Evolutionary conservation across 2,329 filamentous ascomycete species (phyloP).

Genomic region (Sporothrix protearum): DNA sequence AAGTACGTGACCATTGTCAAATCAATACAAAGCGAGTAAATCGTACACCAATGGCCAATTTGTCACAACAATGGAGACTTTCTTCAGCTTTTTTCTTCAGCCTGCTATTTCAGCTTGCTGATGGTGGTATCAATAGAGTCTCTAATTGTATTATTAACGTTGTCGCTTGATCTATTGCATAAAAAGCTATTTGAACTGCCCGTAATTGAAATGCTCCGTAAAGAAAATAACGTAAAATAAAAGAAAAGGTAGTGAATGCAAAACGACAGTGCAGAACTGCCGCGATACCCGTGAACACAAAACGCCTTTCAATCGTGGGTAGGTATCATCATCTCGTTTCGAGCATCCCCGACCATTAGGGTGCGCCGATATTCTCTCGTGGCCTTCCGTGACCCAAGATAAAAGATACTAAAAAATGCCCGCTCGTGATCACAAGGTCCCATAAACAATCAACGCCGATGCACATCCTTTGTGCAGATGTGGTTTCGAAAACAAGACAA

Average conservation of each 20-base stretch:
- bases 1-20: too few species aligned
- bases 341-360: not conserved
- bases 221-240: not conserved
- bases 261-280: not conserved
- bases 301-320: not conserved
- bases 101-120: too few species aligned
- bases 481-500: not conserved
- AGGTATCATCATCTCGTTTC: not conserved
- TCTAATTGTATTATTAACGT: not conserved
- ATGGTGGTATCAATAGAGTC: not conserved
- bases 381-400: not conserved
- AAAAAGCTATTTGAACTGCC: not conserved
- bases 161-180: not conserved
- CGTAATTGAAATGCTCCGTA: not conserved
- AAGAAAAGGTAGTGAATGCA: not conserved
- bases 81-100: too few species aligned
- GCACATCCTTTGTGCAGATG: not conserved
- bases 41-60: too few species aligned
- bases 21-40: too few species aligned
- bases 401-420: not conserved
- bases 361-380: too few species aligned
- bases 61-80: not conserved
- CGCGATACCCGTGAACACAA: not conserved
- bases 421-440: not conserved
- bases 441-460: not conserved